phyloP scores from a whole-genome alignment of 2,329 filamentous ascomycete species.

The Penicillium sumatraense region DNA sequence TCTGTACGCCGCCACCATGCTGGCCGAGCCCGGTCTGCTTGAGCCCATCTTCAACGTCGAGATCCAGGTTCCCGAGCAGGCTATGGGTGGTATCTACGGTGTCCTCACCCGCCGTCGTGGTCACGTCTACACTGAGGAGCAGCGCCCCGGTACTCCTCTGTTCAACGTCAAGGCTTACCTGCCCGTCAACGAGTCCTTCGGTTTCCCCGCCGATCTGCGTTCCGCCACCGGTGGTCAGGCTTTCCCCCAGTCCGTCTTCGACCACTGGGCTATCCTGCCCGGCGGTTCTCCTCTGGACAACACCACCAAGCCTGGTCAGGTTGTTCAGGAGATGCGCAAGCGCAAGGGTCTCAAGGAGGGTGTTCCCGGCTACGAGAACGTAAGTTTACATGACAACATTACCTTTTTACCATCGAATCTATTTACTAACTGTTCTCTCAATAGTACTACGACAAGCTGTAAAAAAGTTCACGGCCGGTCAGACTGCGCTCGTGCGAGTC shows the following conservation, averaged over 20 bases:
- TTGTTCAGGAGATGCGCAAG: conserved; percentile 92
- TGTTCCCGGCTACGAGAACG: conserved; percentile 92
- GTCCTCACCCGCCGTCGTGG: conserved; percentile 96
- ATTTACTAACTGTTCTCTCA: conserved; percentile 29
- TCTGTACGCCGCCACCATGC: conserved; percentile 87
- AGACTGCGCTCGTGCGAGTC: conserved; percentile 47
- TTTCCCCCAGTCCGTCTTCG: conserved; percentile 98
- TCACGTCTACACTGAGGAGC: conserved; percentile 98
- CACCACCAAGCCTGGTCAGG: conserved; percentile 78
- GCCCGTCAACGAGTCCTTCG: conserved; percentile 96
- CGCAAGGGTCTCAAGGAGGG: conserved; percentile 99
- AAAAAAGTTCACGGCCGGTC: conserved; percentile 55
- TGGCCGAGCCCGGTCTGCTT: conserved; percentile 87
- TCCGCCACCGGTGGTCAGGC: conserved; percentile 93
- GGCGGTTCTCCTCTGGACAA: conserved; percentile 89
- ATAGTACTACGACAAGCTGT: conserved; percentile 99
- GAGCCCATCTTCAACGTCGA: conserved; percentile 99
- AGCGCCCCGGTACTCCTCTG: conserved; percentile 96
- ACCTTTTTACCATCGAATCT: neutral
- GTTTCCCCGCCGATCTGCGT: conserved; percentile 98
- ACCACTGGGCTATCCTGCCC: conserved; percentile 96
- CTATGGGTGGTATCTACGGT: conserved; percentile 99
- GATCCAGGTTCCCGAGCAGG: conserved; percentile 97
- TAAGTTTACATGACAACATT: conserved; percentile 61
- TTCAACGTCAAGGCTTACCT: conserved; percentile 99